Evolutionary conservation across 139 green algal genomes (phyloP).

Genomic region (Tetraselmis chui): DNA sequence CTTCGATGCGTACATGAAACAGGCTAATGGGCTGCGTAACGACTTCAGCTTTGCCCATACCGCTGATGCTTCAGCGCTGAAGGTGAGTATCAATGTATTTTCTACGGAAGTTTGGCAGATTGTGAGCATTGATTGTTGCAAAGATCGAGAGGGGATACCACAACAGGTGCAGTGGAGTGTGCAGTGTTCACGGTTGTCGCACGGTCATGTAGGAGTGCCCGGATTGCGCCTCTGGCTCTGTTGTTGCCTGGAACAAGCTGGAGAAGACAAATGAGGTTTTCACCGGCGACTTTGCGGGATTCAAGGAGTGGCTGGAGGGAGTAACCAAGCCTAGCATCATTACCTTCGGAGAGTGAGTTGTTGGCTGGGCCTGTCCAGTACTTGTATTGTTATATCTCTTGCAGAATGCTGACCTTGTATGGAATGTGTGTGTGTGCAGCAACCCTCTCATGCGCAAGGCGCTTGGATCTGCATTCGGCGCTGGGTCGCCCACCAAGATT

Average conservation of each 20-base stretch:
- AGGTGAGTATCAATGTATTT: not conserved
- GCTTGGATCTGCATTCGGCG: not conserved
- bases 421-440: no score
- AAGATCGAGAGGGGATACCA: no score
- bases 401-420: no score
- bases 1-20: not conserved
- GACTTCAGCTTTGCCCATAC: slow-evolving; percentile 3
- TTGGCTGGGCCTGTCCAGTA: no score
- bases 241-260: not conserved
- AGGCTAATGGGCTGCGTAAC: slow-evolving; percentile 4
- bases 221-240: not conserved
- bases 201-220: slow-evolving; percentile 7
- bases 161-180: no score
- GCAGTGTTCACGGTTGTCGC: no score
- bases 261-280: not conserved
- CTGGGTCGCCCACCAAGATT: not conserved
- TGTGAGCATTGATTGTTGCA: no score
- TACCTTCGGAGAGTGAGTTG: not conserved
- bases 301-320: slow-evolving; percentile 2
- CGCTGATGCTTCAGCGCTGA: not conserved
- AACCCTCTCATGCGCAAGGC: not conserved
- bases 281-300: not conserved
- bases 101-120: not conserved
- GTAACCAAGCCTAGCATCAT: not conserved
- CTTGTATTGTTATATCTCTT: no score